These are phyloP conservation scores for Pseudotulostoma volvatum DNA, from an alignment of 495 filamentous ascomycete genomes.

Conservation along the genomic window DNA sequence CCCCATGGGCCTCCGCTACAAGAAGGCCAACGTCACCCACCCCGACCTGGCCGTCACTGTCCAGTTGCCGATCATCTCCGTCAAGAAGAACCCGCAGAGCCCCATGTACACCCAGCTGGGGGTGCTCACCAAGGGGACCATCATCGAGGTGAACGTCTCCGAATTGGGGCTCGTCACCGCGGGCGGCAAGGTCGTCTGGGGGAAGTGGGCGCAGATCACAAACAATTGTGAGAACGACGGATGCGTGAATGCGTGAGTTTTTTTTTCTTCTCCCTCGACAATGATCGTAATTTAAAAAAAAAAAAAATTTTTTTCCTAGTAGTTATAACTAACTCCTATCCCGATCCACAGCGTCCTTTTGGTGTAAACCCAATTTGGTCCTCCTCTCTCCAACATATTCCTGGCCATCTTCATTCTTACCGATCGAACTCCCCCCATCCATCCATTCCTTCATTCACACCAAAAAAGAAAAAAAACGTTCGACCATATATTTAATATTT, in stretches of 20 bases:
- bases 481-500: not conserved
- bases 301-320: not conserved
- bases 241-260: slow-evolving; percentile 50
- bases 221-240: slow-evolving; percentile 68
- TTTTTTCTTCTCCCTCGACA: not conserved
- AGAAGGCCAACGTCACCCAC: slow-evolving; percentile 83
- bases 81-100: slow-evolving; percentile 98
- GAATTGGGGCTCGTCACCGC: slow-evolving; percentile 77
- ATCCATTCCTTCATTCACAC: not conserved
- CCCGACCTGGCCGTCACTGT: slow-evolving; percentile 78
- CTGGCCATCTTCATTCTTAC: not conserved
- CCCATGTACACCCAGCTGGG: slow-evolving; percentile 90
- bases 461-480: not conserved
- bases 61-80: slow-evolving; percentile 78
- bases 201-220: slow-evolving; percentile 57
- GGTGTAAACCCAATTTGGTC: slow-evolving; percentile 1
- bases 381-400: not conserved
- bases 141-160: slow-evolving; percentile 89
- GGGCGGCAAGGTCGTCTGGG: slow-evolving; percentile 86
- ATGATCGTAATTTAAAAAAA: too few relatives aligned
- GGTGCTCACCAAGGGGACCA: slow-evolving; percentile 85
- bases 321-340: not conserved
- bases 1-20: slow-evolving; percentile 76
- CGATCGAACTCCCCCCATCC: not conserved
- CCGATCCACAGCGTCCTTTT: slow-evolving; percentile 1